A percentile compares a stretch with the other conserved stretches of the same genome.
Evolutionary conservation across 1,284 basidiomycete species (phyloP).

Genomic region (Kalmanozyma brasiliensis): DNA sequence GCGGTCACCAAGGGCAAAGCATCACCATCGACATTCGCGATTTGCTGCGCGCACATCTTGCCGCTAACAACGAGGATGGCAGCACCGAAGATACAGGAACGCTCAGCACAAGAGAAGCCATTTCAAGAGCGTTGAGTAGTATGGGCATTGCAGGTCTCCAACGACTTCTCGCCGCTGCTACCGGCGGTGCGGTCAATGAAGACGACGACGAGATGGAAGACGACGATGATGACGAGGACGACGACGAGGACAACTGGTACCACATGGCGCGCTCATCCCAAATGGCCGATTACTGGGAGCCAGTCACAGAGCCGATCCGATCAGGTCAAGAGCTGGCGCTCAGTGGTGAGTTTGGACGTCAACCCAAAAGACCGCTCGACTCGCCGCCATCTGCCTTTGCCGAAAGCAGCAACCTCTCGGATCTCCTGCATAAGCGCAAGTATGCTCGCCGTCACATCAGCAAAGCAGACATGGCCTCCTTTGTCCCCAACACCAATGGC

Average conservation of each 20-base stretch:
- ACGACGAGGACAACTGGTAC: constrained; percentile 43
- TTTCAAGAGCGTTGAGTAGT: constrained; percentile 38
- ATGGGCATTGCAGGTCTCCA: constrained; percentile 53
- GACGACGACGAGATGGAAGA: constrained; percentile 41
- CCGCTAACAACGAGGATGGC: constrained; percentile 13
- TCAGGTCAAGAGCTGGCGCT: constrained; percentile 78
- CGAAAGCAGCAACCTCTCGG: constrained; percentile 33
- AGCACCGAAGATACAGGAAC: constrained; percentile 12
- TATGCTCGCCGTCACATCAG: constrained; percentile 67
- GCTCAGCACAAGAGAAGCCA: constrained; percentile 28
- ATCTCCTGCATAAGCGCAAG: constrained; percentile 45
- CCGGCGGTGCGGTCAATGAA: constrained; percentile 29
- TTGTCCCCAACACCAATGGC: constrained; percentile 86
- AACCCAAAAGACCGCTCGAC: constrained; percentile 36
- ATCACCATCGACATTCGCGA: constrained; percentile 49
- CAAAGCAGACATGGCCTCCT: constrained; percentile 67
- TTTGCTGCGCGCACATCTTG: constrained; percentile 40
- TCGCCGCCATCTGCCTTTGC: constrained; percentile 39
- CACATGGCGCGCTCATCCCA: constrained; percentile 32
- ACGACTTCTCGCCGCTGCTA: constrained; percentile 44
- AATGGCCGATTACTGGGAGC: constrained; percentile 60
- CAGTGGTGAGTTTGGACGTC: constrained; percentile 85
- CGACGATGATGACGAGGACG: constrained; percentile 44
- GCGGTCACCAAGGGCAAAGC: constrained; percentile 26
- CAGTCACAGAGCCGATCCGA: constrained; percentile 75